A percentile compares a stretch with the other conserved stretches of the same genome.
These are phyloP conservation scores for Chenopodium berlandieri DNA, from an alignment of 148 eudicot genomes.

Conservation along the genomic window DNA sequence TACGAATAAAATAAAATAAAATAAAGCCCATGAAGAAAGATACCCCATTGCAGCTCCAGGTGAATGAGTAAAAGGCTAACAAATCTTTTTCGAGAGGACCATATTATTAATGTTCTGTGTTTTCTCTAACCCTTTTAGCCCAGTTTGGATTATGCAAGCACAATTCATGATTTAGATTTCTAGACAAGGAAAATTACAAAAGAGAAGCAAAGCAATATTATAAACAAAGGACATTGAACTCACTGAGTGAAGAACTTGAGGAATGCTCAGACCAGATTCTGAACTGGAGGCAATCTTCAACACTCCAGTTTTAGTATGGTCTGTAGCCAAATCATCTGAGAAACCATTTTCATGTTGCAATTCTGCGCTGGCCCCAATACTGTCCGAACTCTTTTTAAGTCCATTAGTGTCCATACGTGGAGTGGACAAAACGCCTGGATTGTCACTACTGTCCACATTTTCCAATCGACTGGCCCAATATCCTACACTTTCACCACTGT, in stretches of 20 bases:
- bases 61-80: neutral
- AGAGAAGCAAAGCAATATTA: neutral
- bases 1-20: no score
- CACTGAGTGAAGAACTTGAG: constrained; percentile 86
- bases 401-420: constrained; percentile 56
- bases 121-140: neutral
- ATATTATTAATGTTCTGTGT: neutral
- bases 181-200: neutral
- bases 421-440: constrained; percentile 41
- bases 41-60: neutral
- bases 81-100: neutral
- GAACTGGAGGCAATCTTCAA: constrained; percentile 44
- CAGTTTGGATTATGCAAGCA: neutral
- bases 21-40: neutral
- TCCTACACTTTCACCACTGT: constrained; percentile 39
- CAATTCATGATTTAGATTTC: neutral
- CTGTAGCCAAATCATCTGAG: constrained; percentile 38
- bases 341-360: constrained; percentile 50
- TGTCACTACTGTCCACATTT: constrained; percentile 36
- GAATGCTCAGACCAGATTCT: constrained; percentile 86
- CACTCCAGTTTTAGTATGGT: constrained; percentile 43
- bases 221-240: constrained; percentile 29
- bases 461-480: constrained; percentile 40
- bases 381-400: constrained; percentile 45
- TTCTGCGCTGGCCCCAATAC: constrained; percentile 34